phyloP scores from a whole-genome alignment of 768 basidiomycete species.

The Strobilomyces dryophilus region DNA sequence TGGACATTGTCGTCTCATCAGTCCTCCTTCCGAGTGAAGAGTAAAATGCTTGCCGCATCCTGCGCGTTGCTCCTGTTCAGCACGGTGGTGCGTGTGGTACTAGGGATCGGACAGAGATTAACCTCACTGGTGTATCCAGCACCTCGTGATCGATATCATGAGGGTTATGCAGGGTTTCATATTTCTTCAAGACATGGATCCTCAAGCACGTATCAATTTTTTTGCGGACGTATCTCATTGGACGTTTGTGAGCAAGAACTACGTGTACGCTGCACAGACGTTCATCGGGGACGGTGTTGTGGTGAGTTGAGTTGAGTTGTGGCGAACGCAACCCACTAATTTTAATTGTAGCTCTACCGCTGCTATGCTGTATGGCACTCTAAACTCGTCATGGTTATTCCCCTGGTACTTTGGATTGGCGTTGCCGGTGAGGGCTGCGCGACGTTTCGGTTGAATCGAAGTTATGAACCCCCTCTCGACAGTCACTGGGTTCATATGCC shows the following conservation, averaged over 20 bases:
- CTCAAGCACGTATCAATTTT: conserved; percentile 19
- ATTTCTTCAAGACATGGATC: conserved; percentile 9
- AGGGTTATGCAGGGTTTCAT: conserved; percentile 27
- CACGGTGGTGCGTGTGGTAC: conserved; percentile 22
- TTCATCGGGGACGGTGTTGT: conserved; percentile 29
- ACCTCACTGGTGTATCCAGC: conserved; percentile 11
- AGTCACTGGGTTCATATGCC: conserved; percentile 20
- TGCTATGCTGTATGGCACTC: conserved; percentile 33
- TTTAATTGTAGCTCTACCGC: conserved; percentile 20
- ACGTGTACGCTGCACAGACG: conserved; percentile 23
- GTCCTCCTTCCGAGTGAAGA: conserved; percentile 12
- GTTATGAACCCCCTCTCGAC: background rate
- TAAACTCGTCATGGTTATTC: conserved; percentile 23
- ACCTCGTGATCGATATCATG: conserved; percentile 23
- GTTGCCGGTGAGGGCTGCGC: conserved; percentile 16
- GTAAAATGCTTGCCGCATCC: conserved; percentile 19
- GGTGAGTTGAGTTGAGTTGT: conserved; percentile 11
- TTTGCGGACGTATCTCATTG: conserved; percentile 25
- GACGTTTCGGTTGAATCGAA: background rate
- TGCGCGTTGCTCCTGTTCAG: conserved; percentile 29
- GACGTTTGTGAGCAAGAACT: conserved; percentile 28
- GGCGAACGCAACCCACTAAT: background rate
- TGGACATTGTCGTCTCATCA: conserved; percentile 17
- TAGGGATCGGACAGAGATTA: background rate
- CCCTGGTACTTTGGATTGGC: conserved; percentile 28